Conservation (phyloP, 805 yeast genomes). For the Saturnispora ahearnii region DNA sequence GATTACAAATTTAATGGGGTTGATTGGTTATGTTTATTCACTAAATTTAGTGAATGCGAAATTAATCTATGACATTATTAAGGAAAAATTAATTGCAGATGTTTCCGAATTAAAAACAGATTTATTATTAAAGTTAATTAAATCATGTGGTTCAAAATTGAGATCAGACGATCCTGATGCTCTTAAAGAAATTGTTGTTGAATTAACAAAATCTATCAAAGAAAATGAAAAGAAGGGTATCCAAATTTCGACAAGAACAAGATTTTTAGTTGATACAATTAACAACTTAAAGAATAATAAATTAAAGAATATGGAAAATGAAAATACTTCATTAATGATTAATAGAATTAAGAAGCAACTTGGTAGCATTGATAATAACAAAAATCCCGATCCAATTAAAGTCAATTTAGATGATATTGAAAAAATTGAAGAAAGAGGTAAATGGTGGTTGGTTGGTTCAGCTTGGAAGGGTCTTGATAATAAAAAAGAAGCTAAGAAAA, state of each 20-base stretch:
- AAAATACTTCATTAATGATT: constrained; percentile 41
- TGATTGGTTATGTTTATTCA: constrained; percentile 68
- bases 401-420: constrained; percentile 78
- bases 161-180: constrained; percentile 87
- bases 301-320: constrained; percentile 44
- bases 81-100: constrained; percentile 28
- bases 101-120: constrained; percentile 70
- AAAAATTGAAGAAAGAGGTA: constrained; percentile 70
- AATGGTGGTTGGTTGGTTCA: constrained; percentile 99
- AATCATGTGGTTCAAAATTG: constrained; percentile 73
- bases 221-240: constrained; percentile 28
- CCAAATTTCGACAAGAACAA: constrained; percentile 52
- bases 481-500: neutral
- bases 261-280: constrained; percentile 77
- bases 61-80: constrained; percentile 70
- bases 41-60: constrained; percentile 69
- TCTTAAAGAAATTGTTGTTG: constrained; percentile 64
- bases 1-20: constrained; percentile 49
- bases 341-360: constrained; percentile 56
- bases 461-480: constrained; percentile 73
- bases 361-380: constrained; percentile 40
- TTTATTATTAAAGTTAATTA: constrained; percentile 58
- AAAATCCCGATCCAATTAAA: constrained; percentile 64
- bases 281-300: constrained; percentile 82
- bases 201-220: constrained; percentile 41